These are phyloP conservation scores for Diaporthe capsici DNA, from an alignment of 2,329 filamentous ascomycete genomes.

Conservation along the genomic window DNA sequence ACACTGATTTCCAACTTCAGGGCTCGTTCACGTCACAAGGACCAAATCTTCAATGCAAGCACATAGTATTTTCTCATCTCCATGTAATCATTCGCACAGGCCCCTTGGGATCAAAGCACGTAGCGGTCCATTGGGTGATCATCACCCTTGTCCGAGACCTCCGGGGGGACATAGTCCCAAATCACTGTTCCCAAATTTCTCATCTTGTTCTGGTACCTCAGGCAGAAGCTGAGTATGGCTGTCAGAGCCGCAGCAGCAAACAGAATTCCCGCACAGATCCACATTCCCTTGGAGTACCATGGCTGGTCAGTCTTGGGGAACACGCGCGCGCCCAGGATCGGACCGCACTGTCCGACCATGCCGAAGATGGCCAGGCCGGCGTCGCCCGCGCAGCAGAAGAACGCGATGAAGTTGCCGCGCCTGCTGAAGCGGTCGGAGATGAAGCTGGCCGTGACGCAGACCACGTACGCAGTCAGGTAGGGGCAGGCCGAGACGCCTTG, in stretches of 20 bases:
- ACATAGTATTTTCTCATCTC: no score
- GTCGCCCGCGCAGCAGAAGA: constrained; percentile 46
- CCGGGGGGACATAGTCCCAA: neutral
- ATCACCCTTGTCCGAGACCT: neutral
- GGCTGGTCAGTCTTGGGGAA: neutral
- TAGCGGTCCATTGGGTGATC: neutral
- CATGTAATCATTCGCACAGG: accelerated
- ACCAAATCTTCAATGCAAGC: accelerated
- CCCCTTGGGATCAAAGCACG: neutral
- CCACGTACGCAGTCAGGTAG: constrained; percentile 56
- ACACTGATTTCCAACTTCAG: no score
- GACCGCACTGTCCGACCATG: constrained; percentile 47
- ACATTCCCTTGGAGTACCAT: neutral
- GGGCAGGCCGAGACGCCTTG: constrained; percentile 58
- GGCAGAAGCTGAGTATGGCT: neutral
- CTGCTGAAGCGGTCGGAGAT: constrained; percentile 53
- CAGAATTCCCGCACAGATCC: neutral
- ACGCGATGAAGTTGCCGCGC: constrained; percentile 52
- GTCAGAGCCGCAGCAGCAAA: neutral
- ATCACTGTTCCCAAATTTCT: neutral
- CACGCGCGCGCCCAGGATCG: neutral
- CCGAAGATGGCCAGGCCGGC: constrained; percentile 47
- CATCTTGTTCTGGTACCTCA: neutral
- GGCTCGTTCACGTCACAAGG: no score
- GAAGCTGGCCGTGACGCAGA: constrained; percentile 49